Evolutionary conservation across 2,329 filamentous ascomycete species (phyloP), one percentile per base, ranked within the genome.

Genomic region (Epichloe coenophiala): DNA sequence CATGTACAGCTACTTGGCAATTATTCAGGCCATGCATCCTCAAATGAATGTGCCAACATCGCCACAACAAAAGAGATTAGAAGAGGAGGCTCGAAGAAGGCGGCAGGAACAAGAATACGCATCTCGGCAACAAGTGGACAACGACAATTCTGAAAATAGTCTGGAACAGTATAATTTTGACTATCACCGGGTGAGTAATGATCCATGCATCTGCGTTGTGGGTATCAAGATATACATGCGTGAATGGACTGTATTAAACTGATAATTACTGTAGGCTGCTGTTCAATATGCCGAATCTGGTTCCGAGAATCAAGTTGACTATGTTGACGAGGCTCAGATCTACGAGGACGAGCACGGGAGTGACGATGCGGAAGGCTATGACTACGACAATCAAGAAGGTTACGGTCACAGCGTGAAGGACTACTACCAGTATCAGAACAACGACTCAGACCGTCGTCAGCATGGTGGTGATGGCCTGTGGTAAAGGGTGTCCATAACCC

Each of bases 1-100:
- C 68, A 98, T 98, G 93, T 98, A 98, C 71, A 93, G 89, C 51
- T 98, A 98, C 65, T 78, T 98, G 56, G 93, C 93, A 55, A 98
- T 97, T 67, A 93, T 98, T 44, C 93, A 98, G 69, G 89, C 94
- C 61, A 96, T 96, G 88, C 93, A 98, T 66, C 93, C 93, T 42
- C 88, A 95, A 62, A 87, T 96, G 69, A 87, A 94, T 60, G 83
- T 95, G 42, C 88, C 88, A n/a, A 79, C 86, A 37, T 90, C 86
- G 15, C 82, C 86, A 37, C 88, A 89, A 59, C 83, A 85, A 63
- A 80, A 79, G 61, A 72, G 74, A 48, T 66, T 78, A 48, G 77
- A 81, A 54, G 76, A 80, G 50, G 76, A 77, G 57, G 68, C 72
- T 47, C 66, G 69, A 44, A 68, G 73, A 36, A 73, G 73, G 56